A percentile compares a stretch with the other conserved stretches of the same genome.
phyloP scores from a whole-genome alignment of 2,329 filamentous ascomycete species.

The Colletotrichum lentis region DNA sequence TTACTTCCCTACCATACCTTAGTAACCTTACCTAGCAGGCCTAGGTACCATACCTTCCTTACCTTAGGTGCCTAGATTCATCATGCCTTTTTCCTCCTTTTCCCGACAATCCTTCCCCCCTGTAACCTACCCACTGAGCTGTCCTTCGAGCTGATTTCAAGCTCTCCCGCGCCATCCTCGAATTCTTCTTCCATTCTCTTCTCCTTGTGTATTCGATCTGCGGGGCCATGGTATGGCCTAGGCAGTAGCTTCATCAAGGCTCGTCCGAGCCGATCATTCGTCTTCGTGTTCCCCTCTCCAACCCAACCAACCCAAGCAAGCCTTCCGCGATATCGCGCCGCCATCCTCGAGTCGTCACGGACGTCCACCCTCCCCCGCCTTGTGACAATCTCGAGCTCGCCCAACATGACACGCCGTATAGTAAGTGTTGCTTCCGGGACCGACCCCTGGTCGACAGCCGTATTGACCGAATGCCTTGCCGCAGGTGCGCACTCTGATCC shows the following conservation, averaged over 20 bases:
- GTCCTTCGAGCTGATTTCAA: conserved; percentile 21
- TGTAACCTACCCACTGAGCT: conserved; percentile 21
- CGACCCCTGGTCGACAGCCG: not conserved
- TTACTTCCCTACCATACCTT: not conserved
- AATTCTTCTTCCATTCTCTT: not conserved
- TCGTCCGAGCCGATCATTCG: conserved; percentile 36
- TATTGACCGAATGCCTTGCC: not conserved
- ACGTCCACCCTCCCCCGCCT: not conserved
- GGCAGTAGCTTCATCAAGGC: conserved; percentile 32
- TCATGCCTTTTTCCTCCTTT: conserved; percentile 30
- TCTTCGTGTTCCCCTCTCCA: conserved; percentile 19
- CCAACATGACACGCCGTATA: conserved; percentile 41
- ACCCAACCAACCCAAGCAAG: not conserved
- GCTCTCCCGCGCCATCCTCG: conserved; percentile 22
- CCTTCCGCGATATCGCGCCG: conserved; percentile 9
- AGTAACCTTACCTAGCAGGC: too few species aligned
- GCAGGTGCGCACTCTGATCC: conserved; percentile 73
- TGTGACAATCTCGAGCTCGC: conserved; percentile 23
- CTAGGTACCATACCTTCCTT: too few species aligned
- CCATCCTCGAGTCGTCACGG: conserved; percentile 2
- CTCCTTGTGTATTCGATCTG: conserved; percentile 3
- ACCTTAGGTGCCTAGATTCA: not conserved
- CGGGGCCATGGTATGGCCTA: conserved; percentile 36
- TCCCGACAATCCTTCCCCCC: conserved; percentile 11
- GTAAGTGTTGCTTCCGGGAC: conserved; percentile 19